These are phyloP conservation scores for Stagonosporopsis cucurbitacearum DNA, from an alignment of 2,329 filamentous ascomycete species.

Conservation along the genomic window DNA sequence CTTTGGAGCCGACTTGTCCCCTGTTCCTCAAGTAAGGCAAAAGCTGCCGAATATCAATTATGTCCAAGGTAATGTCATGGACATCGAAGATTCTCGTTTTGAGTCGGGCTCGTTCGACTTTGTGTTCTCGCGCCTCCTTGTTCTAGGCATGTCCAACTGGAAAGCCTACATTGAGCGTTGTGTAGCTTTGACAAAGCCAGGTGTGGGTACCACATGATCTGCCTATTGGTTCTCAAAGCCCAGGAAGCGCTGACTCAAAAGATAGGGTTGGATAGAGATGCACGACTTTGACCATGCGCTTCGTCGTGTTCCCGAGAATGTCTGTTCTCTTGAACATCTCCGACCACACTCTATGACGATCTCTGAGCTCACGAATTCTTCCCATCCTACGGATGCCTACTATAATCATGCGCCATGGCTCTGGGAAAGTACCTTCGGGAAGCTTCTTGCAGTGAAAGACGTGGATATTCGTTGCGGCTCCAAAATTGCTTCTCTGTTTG, in stretches of 20 bases:
- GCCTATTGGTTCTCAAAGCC: not conserved
- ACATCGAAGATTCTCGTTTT: constrained; percentile 48
- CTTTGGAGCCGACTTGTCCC: constrained; percentile 35
- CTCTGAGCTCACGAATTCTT: not conserved
- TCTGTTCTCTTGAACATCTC: constrained; percentile 1
- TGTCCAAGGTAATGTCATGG: constrained; percentile 17
- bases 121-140: constrained; percentile 60
- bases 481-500: constrained; percentile 3
- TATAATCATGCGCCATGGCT: not conserved
- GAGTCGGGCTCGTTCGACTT: constrained; percentile 59
- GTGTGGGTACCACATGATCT: constrained; percentile 31
- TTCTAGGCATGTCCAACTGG: constrained; percentile 61
- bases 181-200: constrained; percentile 49
- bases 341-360: not conserved
- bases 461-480: constrained; percentile 1
- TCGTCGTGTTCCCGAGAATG: not conserved
- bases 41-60: constrained; percentile 21
- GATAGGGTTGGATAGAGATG: constrained; percentile 7
- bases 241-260: not conserved
- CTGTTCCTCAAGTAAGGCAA: constrained; percentile 15
- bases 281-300: not conserved
- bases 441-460: constrained; percentile 1
- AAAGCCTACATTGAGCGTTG: constrained; percentile 43
- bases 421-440: constrained; percentile 1
- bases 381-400: not conserved